Conservation (phyloP, 345 rosid genomes). For the Laguncularia racemosa region DNA sequence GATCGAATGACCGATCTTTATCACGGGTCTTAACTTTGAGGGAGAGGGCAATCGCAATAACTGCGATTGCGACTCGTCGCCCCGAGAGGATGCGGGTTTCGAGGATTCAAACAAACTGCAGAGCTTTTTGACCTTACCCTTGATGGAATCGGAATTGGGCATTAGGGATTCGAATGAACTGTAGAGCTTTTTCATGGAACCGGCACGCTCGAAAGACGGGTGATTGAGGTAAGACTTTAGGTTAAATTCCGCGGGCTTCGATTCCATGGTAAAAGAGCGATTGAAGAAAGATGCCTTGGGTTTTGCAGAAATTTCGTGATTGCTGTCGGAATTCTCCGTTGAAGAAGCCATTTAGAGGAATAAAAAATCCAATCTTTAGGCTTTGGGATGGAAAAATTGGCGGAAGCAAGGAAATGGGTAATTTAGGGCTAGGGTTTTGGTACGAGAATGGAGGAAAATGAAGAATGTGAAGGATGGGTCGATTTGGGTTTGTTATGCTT, state of each 20-base stretch:
- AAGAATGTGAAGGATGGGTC: no score
- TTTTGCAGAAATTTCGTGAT: conserved; percentile 5
- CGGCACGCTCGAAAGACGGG: conserved; percentile 45
- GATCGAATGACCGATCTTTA: conserved; percentile 24
- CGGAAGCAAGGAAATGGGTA: no score
- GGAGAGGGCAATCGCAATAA: not conserved
- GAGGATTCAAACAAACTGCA: conserved; percentile 13
- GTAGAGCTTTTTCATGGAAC: conserved; percentile 41
- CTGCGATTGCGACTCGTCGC: not conserved
- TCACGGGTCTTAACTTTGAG: conserved; percentile 17
- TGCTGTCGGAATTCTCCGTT: conserved; percentile 7
- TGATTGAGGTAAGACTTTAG: conserved; percentile 3
- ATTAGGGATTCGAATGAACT: conserved; percentile 7
- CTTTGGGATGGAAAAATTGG: no score
- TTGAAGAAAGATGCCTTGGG: conserved; percentile 11
- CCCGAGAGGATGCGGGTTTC: not conserved
- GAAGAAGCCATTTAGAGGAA: not conserved
- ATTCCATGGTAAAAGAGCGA: conserved; percentile 16
- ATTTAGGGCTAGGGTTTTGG: no score
- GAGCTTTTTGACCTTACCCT: conserved; percentile 19
- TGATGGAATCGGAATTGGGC: not conserved
- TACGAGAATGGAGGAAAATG: no score
- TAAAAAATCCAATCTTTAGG: no score
- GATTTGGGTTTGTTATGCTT: no score
- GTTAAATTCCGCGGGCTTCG: not conserved